Base-by-base conservation (phyloP, 257 asterid genomes). In the Verbena officinalis region DNA sequence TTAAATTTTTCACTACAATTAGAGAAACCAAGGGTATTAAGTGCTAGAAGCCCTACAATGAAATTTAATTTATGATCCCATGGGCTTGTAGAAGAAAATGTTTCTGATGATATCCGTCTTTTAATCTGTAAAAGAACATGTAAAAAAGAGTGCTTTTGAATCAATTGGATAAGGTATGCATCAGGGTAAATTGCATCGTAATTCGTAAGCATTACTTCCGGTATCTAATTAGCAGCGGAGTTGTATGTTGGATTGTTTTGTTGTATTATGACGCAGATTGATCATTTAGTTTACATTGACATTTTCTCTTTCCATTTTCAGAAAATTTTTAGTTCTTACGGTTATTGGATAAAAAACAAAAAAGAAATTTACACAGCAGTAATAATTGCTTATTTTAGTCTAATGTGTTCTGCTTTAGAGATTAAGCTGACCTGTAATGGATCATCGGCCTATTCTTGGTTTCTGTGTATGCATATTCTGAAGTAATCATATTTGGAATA, bases 401-500 rank as follows among this genome's bases (percentile, higher is more conserved):
- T 27, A 53, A 17, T 38, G 7, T 34, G 22, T 57, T 46, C 15
- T 42, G 39, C 55, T 17, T 12, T 43, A 50, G 49, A 16, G 43
- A 61, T 52, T 22, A 21, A 54, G 31, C 30, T 66, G 46, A 36
- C 42, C 9, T n/a, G 5, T 43, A 16, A 15, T 7, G 34, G 27
- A 13, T 69, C 15, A 44, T 57, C 62, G 27, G 16, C 21, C 48
- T 42, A 42, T 42, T 42, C 4, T 2, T 24, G 9, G 39, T 72
- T 50, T 20, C 12, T 55, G 8, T 38, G 39, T 17, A 58, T 57
- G 48, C 38, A 56, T 67, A 62, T 55, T n/a, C 4, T 52, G 23
- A 39, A n/a, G 44, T 49, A 54, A 8, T 38, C 15, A 30, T 51
- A 53, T 30, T 52, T 27, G 33, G 33, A 27, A 27, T 27, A 2